Conservation (phyloP, 139 green algal species). For the Mychonastes homosphaera region DNA sequence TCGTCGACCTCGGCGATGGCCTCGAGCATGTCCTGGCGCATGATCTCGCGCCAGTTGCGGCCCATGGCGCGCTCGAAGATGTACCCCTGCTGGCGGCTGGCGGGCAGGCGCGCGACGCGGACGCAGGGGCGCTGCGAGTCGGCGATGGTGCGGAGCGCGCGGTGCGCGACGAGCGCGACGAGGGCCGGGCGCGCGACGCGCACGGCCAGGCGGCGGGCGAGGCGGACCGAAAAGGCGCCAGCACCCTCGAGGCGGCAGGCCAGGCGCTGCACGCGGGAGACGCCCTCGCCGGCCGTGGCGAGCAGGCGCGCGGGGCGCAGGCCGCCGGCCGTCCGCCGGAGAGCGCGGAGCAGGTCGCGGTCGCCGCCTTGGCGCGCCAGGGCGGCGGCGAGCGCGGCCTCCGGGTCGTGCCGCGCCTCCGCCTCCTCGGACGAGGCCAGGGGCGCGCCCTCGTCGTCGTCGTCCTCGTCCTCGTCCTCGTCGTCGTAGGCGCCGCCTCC, state of each 20-base stretch:
- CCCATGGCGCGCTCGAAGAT: constrained; percentile 18
- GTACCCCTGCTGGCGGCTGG: constrained; percentile 17
- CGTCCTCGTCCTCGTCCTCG: not conserved
- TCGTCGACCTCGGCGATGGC: constrained; percentile 35
- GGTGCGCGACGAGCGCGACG: constrained; percentile 18
- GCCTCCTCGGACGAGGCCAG: not conserved
- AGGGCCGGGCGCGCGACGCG: constrained; percentile 25
- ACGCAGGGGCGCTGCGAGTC: constrained; percentile 2
- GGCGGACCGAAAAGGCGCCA: constrained; percentile 22
- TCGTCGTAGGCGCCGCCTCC: not conserved
- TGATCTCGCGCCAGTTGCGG: not conserved
- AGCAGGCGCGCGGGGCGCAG: not conserved
- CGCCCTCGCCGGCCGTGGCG: not conserved
- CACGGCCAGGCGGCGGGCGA: constrained; percentile 18
- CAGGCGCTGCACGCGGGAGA: constrained; percentile 12
- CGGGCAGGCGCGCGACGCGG: constrained; percentile 20
- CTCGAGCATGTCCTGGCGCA: constrained; percentile 25
- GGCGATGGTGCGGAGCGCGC: constrained; percentile 21
- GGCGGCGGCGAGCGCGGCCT: constrained; percentile 9
- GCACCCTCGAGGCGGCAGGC: constrained; percentile 36
- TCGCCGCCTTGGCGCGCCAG: not conserved
- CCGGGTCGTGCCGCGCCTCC: constrained; percentile 9
- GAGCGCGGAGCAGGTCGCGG: not conserved
- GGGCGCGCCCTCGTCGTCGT: not conserved
- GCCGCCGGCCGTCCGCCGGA: not conserved